Evolutionary conservation across 208 protist genomes (phyloP).

Genomic region (Tritrichomonas musculus): DNA sequence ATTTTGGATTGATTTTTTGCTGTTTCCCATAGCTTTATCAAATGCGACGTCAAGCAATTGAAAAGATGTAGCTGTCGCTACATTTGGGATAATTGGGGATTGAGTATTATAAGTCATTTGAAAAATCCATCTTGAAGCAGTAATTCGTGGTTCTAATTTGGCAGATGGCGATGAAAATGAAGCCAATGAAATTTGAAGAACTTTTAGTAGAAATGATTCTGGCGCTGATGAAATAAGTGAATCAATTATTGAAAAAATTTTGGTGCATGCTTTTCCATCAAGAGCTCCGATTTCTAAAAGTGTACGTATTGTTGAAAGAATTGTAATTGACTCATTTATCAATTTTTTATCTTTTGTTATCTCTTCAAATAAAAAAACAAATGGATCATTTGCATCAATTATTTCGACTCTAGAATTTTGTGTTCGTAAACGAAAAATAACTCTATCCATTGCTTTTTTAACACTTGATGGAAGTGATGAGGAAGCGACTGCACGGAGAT

Average conservation of each 20-base stretch:
- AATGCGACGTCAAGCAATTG: neutral
- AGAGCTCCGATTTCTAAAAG: neutral
- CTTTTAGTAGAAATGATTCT: neutral
- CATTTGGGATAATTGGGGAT: neutral
- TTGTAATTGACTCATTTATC: neutral
- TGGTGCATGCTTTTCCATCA: neutral
- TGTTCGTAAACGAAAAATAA: neutral
- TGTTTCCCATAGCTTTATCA: neutral
- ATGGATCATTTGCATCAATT: neutral
- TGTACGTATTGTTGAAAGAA: neutral
- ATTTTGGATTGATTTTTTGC: neutral
- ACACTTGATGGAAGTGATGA: neutral
- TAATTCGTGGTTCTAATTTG: neutral
- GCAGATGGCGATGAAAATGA: neutral
- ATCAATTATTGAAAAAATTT: neutral
- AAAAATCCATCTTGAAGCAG: neutral
- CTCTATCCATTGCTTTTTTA: neutral
- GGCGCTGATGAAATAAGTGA: neutral
- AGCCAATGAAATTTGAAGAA: neutral
- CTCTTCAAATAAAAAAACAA: neutral
- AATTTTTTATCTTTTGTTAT: neutral
- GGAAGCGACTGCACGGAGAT: neutral
- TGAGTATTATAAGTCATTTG: neutral
- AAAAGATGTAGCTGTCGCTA: neutral
- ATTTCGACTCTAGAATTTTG: neutral